These are phyloP conservation scores for Mortierella antarctica DNA, from an alignment of 192 early-diverging fungal species.

Conservation along the genomic window DNA sequence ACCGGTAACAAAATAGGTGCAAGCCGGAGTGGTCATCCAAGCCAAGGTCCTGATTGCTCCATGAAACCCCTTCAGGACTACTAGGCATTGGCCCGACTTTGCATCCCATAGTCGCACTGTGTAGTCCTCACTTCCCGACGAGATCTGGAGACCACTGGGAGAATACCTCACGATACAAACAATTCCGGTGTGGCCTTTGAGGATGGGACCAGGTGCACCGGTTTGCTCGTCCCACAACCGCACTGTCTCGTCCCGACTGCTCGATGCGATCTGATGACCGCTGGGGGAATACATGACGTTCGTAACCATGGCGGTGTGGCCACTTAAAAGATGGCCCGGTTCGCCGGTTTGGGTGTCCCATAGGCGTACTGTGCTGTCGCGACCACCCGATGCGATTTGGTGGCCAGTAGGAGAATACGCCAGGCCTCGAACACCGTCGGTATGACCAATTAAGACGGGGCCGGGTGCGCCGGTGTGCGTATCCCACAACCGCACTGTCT, in stretches of 20 bases:
- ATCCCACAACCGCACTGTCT: background rate
- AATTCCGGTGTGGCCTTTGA: background rate
- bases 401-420: background rate
- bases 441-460: background rate
- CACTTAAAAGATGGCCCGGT: background rate
- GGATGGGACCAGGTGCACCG: background rate
- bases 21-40: too few relatives aligned
- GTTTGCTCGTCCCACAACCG: background rate
- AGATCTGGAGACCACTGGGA: background rate
- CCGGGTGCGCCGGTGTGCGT: background rate
- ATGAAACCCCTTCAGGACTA: too few relatives aligned
- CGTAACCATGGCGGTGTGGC: background rate
- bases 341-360: background rate
- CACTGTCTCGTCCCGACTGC: constrained; percentile 3
- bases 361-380: background rate
- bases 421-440: background rate
- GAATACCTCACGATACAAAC: background rate
- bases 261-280: background rate
- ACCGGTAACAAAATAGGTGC: too few relatives aligned
- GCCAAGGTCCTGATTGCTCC: too few relatives aligned
- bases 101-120: constrained; percentile 4
- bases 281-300: background rate
- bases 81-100: background rate
- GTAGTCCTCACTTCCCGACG: background rate
- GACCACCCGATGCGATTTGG: background rate